Percentiles rank a stretch among this genome's conserved stretches.
phyloP scores from a whole-genome alignment of 768 basidiomycete species.

The Lentinus brumalis region DNA sequence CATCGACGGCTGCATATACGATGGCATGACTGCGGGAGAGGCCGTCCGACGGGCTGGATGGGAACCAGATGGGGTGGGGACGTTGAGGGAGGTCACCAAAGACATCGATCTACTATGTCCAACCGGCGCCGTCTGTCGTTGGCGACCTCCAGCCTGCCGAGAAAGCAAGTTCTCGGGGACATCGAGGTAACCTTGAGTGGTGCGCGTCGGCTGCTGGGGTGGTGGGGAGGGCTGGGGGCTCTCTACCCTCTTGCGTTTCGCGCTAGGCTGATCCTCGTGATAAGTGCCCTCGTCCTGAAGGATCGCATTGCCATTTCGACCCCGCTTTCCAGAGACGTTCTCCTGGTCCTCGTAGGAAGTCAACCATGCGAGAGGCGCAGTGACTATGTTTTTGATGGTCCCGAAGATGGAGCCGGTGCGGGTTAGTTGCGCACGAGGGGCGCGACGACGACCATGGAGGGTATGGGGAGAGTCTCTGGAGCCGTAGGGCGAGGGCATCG shows the following conservation, averaged over 20 bases:
- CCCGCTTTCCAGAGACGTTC: conserved; percentile 36
- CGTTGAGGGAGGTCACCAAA: conserved; percentile 18
- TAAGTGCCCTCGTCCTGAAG: conserved; percentile 22
- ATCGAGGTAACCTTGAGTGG: conserved; percentile 33
- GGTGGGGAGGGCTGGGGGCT: conserved; percentile 21
- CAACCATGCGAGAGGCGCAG: conserved; percentile 37
- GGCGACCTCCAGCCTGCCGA: conserved; percentile 6
- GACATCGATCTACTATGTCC: conserved; percentile 19
- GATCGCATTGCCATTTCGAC: conserved; percentile 20
- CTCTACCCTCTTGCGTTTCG: conserved; percentile 35
- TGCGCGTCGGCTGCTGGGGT: conserved; percentile 13
- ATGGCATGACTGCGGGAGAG: conserved; percentile 19
- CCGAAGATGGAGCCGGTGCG: conserved; percentile 35
- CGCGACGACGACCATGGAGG: conserved; percentile 14
- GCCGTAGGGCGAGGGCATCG: conserved; percentile 16
- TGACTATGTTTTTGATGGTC: conserved; percentile 37
- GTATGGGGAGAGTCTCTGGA: conserved; percentile 16
- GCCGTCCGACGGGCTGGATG: conserved; percentile 16
- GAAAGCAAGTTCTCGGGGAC: conserved; percentile 26
- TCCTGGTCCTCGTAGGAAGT: conserved; percentile 28
- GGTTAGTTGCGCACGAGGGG: conserved; percentile 20
- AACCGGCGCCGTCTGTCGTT: conserved; percentile 14
- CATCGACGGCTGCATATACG: conserved; percentile 9
- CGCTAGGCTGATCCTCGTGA: conserved; percentile 23
- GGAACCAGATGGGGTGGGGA: conserved; percentile 8